Base-by-base conservation (phyloP, 2,329 filamentous ascomycete genomes). In the Neofusicoccum laricinum region DNA sequence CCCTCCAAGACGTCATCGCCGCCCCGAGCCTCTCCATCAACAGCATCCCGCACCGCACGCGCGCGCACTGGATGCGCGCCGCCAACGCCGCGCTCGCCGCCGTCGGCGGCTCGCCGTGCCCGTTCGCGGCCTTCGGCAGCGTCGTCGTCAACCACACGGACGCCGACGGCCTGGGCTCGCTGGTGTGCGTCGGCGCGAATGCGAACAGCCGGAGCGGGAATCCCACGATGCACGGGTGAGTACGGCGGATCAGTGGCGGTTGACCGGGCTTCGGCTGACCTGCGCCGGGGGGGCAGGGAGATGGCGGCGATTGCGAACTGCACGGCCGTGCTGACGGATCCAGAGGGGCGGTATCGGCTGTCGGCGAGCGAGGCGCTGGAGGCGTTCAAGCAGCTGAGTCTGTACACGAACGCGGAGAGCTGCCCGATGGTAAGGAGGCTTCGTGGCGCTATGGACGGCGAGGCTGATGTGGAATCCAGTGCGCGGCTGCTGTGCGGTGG, bases 401-500 rank as follows among this genome's bases (percentile, higher is more conserved):
- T 86, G 3, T 86, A 86, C 71, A 86, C 84, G 21, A 86, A 84
- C 69, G 84, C 80, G 1, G 84, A 86, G 71, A 81, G 80, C 64
- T 86, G 84, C 70, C 81, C 84, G 6, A 87, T 86, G 80, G 62
- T 74, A 67, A 61, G 68, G 69, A 0, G 6, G 66, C 6, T 8
- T 32, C 32, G 7, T 12, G 15, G 2, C 8, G 11, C 8, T 25
- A 12, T 1, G 4, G 30, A 12, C 5, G 15, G 7, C 51, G 58
- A 25, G 21, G 11, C 21, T 40, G 51, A 64, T 14, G 30, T 8
- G 2, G 6, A 1, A 2, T 8, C 1, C 40, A 64, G 62, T 87
- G 85, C 68, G 83, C 84, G 1, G 80, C 82, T 6, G 84, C 83
- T 0, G 85, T 86, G 66, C 79, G 83, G 1, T 86, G 82, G 82